Evolutionary conservation across 345 rosid species (phyloP), one percentile per base, ranked within the genome.

Genomic region (Citropsis articulata): DNA sequence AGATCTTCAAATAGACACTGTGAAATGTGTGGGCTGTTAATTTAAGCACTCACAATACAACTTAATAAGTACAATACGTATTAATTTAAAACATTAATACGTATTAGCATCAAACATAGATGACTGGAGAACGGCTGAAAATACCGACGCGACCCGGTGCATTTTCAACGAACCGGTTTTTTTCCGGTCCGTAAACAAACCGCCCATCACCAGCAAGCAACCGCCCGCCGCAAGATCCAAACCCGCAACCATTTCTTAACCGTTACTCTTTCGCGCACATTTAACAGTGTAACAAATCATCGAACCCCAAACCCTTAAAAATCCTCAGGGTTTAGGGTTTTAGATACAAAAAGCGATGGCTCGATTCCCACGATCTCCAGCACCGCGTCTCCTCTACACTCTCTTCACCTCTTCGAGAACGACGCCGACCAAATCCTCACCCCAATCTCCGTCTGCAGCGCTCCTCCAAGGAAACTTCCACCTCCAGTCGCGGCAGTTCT

Each of bases 401-500:
- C 77, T 90, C 78, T 82, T 75, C 75, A 73, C 86, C 14, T 78
- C 81, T 38, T 6, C 81, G 3, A 79, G 69, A 30, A 30, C 81
- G 62, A 53, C 72, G 7, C 13, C 89, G 21, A 68, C 79, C 33
- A 59, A 75, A 66, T 72, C 80, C 82, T 56, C 33, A 0, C 59
- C 87, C 1, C 81, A 75, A 22, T 91, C 95, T 27, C 89, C 90
- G 25, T 53, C 87, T 9, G 38, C 92, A 65, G 87, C 91, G n/a
- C 93, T 93, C 69, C 87, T 91, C 66, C 75, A 75, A 4, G 91
- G 94, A 3, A 86, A 83, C 81, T 86, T 89, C 78, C 88, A 84
- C 78, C 84, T 90, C 78, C 88, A 80, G 45, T 77, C 84, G 61
- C 93, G 97, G 7, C 91, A 84, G 31, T 91, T 91, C 83, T 90